Base-by-base conservation (phyloP, 306 rosid species). In the Begonia fuchsioides region DNA sequence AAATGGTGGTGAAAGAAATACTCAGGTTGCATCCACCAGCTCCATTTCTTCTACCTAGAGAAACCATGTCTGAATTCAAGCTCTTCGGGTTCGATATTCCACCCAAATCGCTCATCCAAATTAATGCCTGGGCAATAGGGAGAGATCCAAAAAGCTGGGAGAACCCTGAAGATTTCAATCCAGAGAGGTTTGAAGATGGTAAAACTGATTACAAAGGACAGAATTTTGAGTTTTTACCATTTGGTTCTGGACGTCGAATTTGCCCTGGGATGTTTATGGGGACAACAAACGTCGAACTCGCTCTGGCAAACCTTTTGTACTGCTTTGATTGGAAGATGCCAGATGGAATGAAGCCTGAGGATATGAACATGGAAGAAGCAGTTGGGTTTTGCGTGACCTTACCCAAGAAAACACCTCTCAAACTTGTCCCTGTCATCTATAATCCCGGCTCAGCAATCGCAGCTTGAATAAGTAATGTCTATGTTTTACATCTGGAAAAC, bases 31-130 rank as follows among this genome's bases (percentile, higher is more conserved):
- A 78, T 35, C 81, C 73, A 10, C 74, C 79, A 51, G 70, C 52
- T 1, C 58, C 81, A n/a, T 13, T 78, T n/a, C 71, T 74, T 14
- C 13, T 71, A 6, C 72, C 86, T 40, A 68, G 86, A 63, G 70
- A 78, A 54, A 20, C 67, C 2, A 59, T 60, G 13, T 52, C 64
- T 1, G 15, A 39, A 2, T 62, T 68, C 32, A 15, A 18, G 8
- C 32, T 78, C 8, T 15, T 50, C 13, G 81, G 74, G 3, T 75
- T 46, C 20, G 70, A 79, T 12, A 55, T 74, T 11, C 15, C 39
- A 3, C 74, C 72, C 0, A 61, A 64, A 38, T 65, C 74, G 0
- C 9, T 61, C 4, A 35, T 79, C 1, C 56, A 68, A 18, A 50
- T 74, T 1, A 78, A 78, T 12, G 73, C 53, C 3, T 64, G 64